Evolutionary conservation across 2,329 filamentous ascomycete species (phyloP), one percentile per base, ranked within the genome.

Genomic region (Torrubiella hemipterigena): DNA sequence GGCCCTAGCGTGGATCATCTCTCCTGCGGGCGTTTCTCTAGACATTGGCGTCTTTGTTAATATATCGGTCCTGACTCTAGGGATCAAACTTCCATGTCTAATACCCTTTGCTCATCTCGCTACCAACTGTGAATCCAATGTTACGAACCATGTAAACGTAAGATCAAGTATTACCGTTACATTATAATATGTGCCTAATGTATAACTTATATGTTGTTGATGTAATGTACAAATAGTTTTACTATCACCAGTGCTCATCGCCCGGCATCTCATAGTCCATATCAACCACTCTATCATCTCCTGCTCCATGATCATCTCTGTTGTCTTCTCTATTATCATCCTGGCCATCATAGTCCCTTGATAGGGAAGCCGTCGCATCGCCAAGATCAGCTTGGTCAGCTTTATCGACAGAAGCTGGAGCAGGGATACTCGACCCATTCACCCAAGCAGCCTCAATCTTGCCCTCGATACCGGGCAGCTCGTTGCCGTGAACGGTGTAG

Each of bases 391-490:
- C 28, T 11, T 22, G 36, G n/a, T 38, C 37, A 12, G 30, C 38
- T 16, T 9, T 11, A 12, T 12, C 13, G 12, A 13, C 30, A 9
- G 19, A 10, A 6, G 28, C 18, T 12, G 20, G n/a, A 13, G 43
- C 44, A 6, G 46, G 44, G 1, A 45, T 39, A 5, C 48, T 38
- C 10, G 51, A 40, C 16, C 43, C 40, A 21, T 43, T 58, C 16
- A 63, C 63, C 82, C 82, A 89, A 1, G 68, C 52, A 23, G 83
- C 51, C 33, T 83, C 75, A 10, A 85, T 61, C 27, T 68, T 69
- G 25, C 70, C 75, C 2, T 65, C 56, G 9, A 83, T 56, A 6
- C 73, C 70, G 0, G 77, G 73, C 24, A 86, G 70, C 14, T 67
- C 56, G 26, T 65, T 65, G 27, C 63, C 63, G 28, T 68, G 50